Evolutionary conservation across 1,139 yeast species (phyloP), one percentile per base, ranked within the genome.

Genomic region (Candida smagusa): DNA sequence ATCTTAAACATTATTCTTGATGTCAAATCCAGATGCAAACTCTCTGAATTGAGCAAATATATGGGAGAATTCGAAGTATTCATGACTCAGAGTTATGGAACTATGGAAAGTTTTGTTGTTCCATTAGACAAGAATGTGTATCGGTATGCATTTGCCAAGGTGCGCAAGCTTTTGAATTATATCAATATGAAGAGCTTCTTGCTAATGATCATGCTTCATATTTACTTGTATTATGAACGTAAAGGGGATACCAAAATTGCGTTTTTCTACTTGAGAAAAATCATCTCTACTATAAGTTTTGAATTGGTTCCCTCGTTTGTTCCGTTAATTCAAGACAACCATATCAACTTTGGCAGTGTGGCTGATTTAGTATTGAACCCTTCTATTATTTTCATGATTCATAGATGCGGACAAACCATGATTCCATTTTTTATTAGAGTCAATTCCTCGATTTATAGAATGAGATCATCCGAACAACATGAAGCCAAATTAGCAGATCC

Each of bases 331-430:
- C 41, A 43, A 31, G 56, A 59, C 32, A 63, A 60, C 42, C 49
- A 53, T 24, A 40, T 46, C 3, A 56, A 61, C 39, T 68, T 69
- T 46, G 73, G 68, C 3, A 57, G 56, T 9, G 53, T 53, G 5
- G 58, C 74, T 0, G 72, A 67, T 45, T 49, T 68, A 35, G 52
- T 68, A 8, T 45, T 69, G 38, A 68, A 59, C 39, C 74, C 74
- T 2, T 37, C 56, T 2, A 31, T 65, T 3, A 58, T 63, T 36
- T 41, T 50, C 7, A 41, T 60, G 42, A 52, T 63, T 29, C 74
- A 67, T 38, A 62, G 58, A 40, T 45, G 54, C 2, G 53, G 54
- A 27, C 71, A 63, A 39, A 36, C 63, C 11, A 49, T 48, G 30
- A 52, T 68, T 36, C 53, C 64, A 2, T 24, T 57, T 0, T 40